Evolutionary conservation across 2,329 filamentous ascomycete species (phyloP), one percentile per base, ranked within the genome.

Genomic region (Teratosphaeria gauchensis): DNA sequence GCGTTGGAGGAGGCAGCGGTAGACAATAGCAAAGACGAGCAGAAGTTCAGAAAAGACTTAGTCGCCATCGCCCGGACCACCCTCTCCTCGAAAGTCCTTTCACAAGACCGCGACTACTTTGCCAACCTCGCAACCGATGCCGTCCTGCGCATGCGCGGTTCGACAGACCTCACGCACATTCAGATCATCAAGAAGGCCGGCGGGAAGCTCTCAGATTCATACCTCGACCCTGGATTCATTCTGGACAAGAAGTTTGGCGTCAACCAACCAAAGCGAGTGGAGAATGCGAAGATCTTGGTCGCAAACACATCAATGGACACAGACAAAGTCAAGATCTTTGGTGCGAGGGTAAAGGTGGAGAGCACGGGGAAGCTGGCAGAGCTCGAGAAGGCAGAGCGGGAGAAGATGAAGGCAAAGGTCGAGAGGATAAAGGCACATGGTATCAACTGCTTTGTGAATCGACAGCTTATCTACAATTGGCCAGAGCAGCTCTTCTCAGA

Each of bases 381-480:
- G 70, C 81, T 99, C 57, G 94, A 99, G 76, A 96, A 95, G 82
- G 94, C 94, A 5, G 94, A 97, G 80, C 88, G 90, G 70, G 94
- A 99, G 70, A 97, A 97, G 86, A 99, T 99, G 94, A 95, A 92
- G 82, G 88, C 89, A 65, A 99, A 99, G 83, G 94, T 99, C 53
- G 94, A 99, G 64, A 92, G 90, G 76, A 99, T 99, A 80, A 99
- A 97, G 84, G 84, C 90, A 53, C 94, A 99, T 72, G 94, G 94
- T 60, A 96, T 99, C 79, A 99, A 99, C 83, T 97, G 94, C 82
- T 99, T 99, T 76, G 96, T 99, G 76, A 99, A 99, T 83, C 83
- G 94, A 68, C 94, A 99, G 76, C 85, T 99, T 64, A 99, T 99
- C 78, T 99, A 99, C 83, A 99, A 99, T 82, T 99, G 94, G 94